Evolutionary conservation across 2,329 filamentous ascomycete species (phyloP).

Genomic region (Monascus ruber): DNA sequence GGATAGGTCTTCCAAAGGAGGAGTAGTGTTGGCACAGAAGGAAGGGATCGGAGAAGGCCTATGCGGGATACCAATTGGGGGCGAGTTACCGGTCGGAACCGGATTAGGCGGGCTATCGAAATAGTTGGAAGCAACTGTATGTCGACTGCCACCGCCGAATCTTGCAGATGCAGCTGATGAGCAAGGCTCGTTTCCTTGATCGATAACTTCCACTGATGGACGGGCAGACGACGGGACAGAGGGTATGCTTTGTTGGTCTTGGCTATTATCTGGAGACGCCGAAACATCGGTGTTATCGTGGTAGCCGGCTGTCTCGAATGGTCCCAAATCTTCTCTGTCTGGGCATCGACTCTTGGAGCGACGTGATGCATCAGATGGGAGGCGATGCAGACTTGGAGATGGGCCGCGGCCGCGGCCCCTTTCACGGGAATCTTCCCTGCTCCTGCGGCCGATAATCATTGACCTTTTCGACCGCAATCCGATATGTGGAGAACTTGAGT

Average conservation of each 20-base stretch:
- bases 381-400: slow-evolving; percentile 7
- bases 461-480: slow-evolving; percentile 17
- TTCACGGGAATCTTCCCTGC: slow-evolving; percentile 24
- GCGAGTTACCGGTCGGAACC: slow-evolving; percentile 13
- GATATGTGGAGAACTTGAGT: slow-evolving; percentile 28
- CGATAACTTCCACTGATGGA: slow-evolving; percentile 24
- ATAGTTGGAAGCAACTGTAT: slow-evolving; percentile 20
- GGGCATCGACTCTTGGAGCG: slow-evolving; percentile 45
- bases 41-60: slow-evolving; percentile 37
- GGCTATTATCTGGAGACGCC: slow-evolving; percentile 6
- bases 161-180: slow-evolving; percentile 29
- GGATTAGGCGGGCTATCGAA: slow-evolving; percentile 23
- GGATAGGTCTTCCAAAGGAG: slow-evolving; percentile 37
- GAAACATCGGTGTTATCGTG: slow-evolving; percentile 16
- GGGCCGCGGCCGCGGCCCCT: slow-evolving; percentile 22
- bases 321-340: slow-evolving; percentile 44
- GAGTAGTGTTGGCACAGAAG: slow-evolving; percentile 43
- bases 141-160: slow-evolving; percentile 28
- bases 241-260: slow-evolving; percentile 11
- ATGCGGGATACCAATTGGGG: slow-evolving; percentile 29
- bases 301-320: slow-evolving; percentile 35
- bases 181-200: slow-evolving; percentile 23
- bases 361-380: slow-evolving; percentile 36
- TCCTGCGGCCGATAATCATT: slow-evolving; percentile 15
- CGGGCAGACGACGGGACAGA: slow-evolving; percentile 25